phyloP scores from a whole-genome alignment of 1,284 basidiomycete genomes.

The Chondrostereum purpureum region DNA sequence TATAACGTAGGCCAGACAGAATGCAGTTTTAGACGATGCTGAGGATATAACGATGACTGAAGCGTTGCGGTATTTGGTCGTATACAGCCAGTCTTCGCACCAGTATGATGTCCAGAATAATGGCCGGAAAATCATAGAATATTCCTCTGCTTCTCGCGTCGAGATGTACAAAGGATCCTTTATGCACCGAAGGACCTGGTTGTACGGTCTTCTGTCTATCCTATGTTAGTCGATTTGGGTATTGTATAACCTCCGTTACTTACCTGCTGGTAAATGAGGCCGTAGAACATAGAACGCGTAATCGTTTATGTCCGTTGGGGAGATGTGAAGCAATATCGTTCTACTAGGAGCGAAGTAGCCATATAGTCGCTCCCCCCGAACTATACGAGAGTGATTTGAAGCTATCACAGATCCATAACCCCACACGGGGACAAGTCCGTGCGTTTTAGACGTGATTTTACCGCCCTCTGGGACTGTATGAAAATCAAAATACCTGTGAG shows the following conservation, averaged over 20 bases:
- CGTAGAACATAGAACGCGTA: constrained; percentile 48
- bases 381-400: constrained; percentile 41
- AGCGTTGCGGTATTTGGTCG: constrained; percentile 39
- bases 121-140: constrained; percentile 60
- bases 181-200: constrained; percentile 52
- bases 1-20: constrained; percentile 54
- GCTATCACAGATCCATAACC: constrained; percentile 50
- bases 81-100: constrained; percentile 60
- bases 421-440: constrained; percentile 63
- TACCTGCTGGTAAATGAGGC: constrained; percentile 51
- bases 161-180: constrained; percentile 46
- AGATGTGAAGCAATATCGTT: constrained; percentile 48
- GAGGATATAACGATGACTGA: constrained; percentile 49
- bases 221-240: not conserved
- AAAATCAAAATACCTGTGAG: constrained; percentile 57
- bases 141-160: constrained; percentile 40
- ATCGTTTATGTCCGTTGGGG: constrained; percentile 40
- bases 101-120: constrained; percentile 66
- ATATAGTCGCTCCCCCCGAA: constrained; percentile 50
- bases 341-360: constrained; percentile 55
- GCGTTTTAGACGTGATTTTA: constrained; percentile 35
- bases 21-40: constrained; percentile 62
- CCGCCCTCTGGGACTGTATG: constrained; percentile 36
- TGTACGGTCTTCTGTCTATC: constrained; percentile 57
- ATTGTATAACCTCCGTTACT: constrained; percentile 6